These are phyloP conservation scores for Akebia trifoliata DNA, from an alignment of 164 flowering plant genomes.

Conservation along the genomic window DNA sequence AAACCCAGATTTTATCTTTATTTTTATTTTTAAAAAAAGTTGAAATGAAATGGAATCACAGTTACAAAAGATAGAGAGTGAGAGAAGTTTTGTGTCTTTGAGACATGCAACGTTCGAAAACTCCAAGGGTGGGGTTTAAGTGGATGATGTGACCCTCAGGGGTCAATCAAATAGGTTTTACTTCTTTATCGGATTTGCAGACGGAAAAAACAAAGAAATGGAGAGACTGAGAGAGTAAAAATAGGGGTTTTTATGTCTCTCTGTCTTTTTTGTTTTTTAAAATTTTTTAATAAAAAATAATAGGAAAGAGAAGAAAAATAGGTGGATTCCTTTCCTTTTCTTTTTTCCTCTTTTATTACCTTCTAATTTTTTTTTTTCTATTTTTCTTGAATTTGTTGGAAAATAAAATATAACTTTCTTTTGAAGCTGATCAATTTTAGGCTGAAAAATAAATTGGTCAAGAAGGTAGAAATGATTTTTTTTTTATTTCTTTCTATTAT, in stretches of 20 bases:
- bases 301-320: too few species aligned
- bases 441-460: too few species aligned
- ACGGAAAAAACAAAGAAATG: constrained; percentile 9
- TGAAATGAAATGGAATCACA: background rate
- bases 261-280: background rate
- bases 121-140: constrained; percentile 7
- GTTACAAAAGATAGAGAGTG: background rate
- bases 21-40: background rate
- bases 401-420: too few species aligned
- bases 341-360: too few species aligned
- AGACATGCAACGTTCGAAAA: background rate
- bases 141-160: constrained; percentile 13
- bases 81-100: background rate
- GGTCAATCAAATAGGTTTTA: constrained; percentile 4
- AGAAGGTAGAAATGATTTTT: too few species aligned
- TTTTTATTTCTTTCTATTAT: too few species aligned
- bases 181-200: constrained; percentile 9
- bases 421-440: too few species aligned
- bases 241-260: background rate
- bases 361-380: too few species aligned
- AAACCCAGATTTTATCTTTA: constrained; percentile 10
- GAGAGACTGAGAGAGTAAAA: background rate
- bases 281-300: background rate
- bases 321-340: too few species aligned
- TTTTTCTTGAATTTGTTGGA: too few species aligned